Base-by-base conservation (phyloP, 306 rosid genomes). In the Vigna mungo region DNA sequence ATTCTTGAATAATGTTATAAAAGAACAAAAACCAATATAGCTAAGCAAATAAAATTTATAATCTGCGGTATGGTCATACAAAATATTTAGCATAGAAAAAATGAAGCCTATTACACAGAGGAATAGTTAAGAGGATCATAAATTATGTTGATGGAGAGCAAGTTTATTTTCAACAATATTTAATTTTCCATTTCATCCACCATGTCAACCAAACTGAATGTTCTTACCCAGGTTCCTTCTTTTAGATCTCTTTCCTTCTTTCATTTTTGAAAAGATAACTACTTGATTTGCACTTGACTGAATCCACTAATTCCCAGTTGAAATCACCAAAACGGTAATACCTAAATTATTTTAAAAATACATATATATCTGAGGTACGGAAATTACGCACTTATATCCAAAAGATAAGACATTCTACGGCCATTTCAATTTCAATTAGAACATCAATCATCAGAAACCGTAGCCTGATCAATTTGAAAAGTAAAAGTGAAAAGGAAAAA, bases 301-400 rank as follows among this genome's bases (percentile, higher is more conserved):
- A 14, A 71, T 66, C 72, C 80, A 15, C 54, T 69, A 41, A 60
- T 76, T 15, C 51, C 75, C 72, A 47, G 9, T 14, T 39, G 21
- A 54, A 70, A 14, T 48, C 81, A 75, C 52, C 68, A 66, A 34
- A n/a, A 74, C n/a, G 12, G 15, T 18, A 12, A 75, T 11, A 72
- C 79, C 62, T 20, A 73, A 47, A 68, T 51, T 63, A 21, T 66
- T 20, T 18, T 4, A n/a, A 63, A 36, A 3, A 30, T 1, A 11
- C 5, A 58, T 1, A 54, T 20, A 18, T 27, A 36, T 63, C 13
- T n/a, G 2, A 37, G 21, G 59, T 12, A 13, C 37, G 49, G 7
- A 54, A 63, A 30, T 54, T 25, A 41, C 21, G 39, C 59, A 48
- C 43, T 21, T 20, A 56, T 48, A 7, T 13, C 13, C 1, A 18